Conservation (phyloP, 2,329 filamentous ascomycete species). For the Didymella sp. region DNA sequence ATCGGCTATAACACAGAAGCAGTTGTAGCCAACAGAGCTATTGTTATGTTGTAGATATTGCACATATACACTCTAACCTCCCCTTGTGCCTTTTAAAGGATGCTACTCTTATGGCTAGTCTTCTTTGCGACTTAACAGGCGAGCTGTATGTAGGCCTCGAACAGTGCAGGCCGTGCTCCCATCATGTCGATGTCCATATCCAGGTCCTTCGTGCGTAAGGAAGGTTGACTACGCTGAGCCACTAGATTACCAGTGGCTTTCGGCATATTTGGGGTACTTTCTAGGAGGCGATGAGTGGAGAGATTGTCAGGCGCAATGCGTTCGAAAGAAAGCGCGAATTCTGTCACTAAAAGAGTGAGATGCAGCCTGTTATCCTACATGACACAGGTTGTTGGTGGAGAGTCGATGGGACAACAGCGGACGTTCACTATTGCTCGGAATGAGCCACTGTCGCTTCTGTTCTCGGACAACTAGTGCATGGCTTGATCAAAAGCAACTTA, state of each 20-base stretch:
- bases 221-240: not conserved
- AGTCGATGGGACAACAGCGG: not conserved
- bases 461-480: not conserved
- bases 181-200: slow-evolving; percentile 51
- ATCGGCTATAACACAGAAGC: no score
- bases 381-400: not conserved
- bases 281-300: no score
- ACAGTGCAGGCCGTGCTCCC: slow-evolving; percentile 52
- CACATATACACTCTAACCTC: no score
- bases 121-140: no score
- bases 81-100: no score
- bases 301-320: no score
- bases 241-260: not conserved
- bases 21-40: no score
- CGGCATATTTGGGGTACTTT: not conserved
- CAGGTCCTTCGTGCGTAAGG: slow-evolving; percentile 5
- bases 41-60: no score
- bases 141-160: slow-evolving; percentile 58
- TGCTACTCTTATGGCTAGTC: no score
- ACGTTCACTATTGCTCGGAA: not conserved
- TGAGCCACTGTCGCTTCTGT: not conserved
- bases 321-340: not conserved
- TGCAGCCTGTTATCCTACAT: not conserved
- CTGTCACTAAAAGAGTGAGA: not conserved
- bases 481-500: not conserved